Percentiles rank a stretch among this genome's conserved stretches.
Evolutionary conservation across 768 basidiomycete genomes (phyloP).

Genomic region (Termitomyces sp.): DNA sequence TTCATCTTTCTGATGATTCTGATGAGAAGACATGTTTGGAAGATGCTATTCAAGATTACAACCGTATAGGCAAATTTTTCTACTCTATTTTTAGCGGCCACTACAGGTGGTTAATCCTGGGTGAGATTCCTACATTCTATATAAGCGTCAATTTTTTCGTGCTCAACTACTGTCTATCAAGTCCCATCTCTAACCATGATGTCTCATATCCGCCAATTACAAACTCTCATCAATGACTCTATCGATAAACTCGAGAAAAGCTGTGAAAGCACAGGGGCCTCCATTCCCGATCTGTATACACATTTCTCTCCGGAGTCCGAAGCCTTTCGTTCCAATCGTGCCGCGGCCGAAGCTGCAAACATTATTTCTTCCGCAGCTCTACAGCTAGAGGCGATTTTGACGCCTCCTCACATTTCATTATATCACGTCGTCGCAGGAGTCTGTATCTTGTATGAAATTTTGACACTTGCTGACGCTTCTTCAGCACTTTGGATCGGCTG

Average conservation of each 20-base stretch:
- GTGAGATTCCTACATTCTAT: no score
- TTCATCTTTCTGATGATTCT: no score
- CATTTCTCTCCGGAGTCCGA: constrained; percentile 20
- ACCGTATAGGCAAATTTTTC: no score
- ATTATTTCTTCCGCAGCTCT: constrained; percentile 25
- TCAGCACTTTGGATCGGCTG: constrained; percentile 22
- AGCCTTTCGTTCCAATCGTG: constrained; percentile 18
- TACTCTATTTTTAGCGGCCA: no score
- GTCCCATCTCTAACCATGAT: no score
- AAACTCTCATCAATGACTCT: constrained; percentile 15
- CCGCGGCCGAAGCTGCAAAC: constrained; percentile 21
- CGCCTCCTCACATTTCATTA: constrained; percentile 20
- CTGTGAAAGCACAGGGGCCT: constrained; percentile 7
- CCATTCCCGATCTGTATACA: constrained; percentile 18
- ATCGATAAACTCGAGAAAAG: constrained; percentile 15
- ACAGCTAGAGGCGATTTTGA: constrained; percentile 22
- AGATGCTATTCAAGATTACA: no score
- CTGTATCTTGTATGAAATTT: constrained; percentile 1
- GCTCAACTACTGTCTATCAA: no score
- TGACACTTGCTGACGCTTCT: not conserved
- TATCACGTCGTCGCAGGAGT: constrained; percentile 22
- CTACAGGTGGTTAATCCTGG: no score
- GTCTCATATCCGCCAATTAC: no score
- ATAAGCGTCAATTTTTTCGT: no score
- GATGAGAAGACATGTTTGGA: no score